These are phyloP conservation scores for Bassia scoparia DNA, from an alignment of 148 eudicot species.

Conservation along the genomic window DNA sequence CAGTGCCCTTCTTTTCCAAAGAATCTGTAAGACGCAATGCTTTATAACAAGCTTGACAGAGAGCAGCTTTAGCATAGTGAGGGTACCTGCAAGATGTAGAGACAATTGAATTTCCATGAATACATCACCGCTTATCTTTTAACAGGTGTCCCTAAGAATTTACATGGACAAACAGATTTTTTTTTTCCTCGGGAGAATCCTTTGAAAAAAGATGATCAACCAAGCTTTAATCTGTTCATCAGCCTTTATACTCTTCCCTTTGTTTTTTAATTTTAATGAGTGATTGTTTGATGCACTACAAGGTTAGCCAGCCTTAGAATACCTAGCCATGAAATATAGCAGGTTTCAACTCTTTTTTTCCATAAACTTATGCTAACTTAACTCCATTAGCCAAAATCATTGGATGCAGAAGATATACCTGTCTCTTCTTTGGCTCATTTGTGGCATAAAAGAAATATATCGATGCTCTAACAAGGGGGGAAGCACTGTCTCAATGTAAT, in stretches of 20 bases:
- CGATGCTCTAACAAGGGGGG: slow-evolving; percentile 76
- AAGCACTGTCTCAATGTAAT: slow-evolving; percentile 79
- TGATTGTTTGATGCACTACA: neutral
- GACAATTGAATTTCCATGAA: neutral
- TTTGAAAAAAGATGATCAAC: neutral
- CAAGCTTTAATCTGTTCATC: neutral
- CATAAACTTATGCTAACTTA: neutral
- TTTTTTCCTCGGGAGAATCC: neutral
- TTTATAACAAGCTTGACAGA: slow-evolving; percentile 84
- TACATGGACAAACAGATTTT: neutral
- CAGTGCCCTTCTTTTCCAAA: slow-evolving; percentile 61
- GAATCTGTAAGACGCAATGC: slow-evolving; percentile 60
- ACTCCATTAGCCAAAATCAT: neutral
- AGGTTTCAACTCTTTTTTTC: neutral
- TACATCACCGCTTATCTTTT: too few relatives aligned
- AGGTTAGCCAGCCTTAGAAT: neutral
- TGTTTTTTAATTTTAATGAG: too few relatives aligned
- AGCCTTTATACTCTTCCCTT: neutral
- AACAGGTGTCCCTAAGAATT: too few relatives aligned
- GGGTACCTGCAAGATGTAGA: slow-evolving; percentile 60
- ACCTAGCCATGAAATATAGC: neutral
- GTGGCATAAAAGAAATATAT: slow-evolving; percentile 91
- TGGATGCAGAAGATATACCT: slow-evolving; percentile 41
- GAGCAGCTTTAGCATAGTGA: slow-evolving; percentile 70
- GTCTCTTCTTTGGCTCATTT: slow-evolving; percentile 97